Percentiles rank a stretch among this genome's conserved stretches.
These are phyloP conservation scores for Kwoniella sp. DNA, from an alignment of 768 basidiomycete species.

Conservation along the genomic window DNA sequence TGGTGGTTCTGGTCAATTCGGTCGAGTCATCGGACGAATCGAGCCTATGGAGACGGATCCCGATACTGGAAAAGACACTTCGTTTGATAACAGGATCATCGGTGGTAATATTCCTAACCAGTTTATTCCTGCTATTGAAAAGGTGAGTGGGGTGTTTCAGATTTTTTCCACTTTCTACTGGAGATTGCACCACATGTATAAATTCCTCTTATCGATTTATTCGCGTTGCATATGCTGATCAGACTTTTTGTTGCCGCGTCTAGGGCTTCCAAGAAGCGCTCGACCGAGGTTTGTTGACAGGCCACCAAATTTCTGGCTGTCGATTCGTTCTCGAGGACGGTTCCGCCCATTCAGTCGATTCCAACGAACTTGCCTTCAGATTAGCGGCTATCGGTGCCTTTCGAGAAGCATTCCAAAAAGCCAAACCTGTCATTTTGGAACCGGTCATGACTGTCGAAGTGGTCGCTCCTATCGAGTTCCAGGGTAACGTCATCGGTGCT, in stretches of 20 bases:
- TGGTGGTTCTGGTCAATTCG: slow-evolving; percentile 96
- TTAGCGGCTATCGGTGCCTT: slow-evolving; percentile 88
- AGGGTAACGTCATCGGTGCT: slow-evolving; percentile 87
- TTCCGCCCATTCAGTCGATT: slow-evolving; percentile 89
- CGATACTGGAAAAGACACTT: slow-evolving; percentile 72
- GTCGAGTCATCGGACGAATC: slow-evolving; percentile 83
- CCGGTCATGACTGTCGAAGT: slow-evolving; percentile 99
- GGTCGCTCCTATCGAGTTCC: slow-evolving; percentile 93
- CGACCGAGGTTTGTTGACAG: slow-evolving; percentile 84
- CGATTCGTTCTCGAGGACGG: slow-evolving; percentile 89
- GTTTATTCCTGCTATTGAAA: slow-evolving; percentile 93
- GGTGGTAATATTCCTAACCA: slow-evolving; percentile 87
- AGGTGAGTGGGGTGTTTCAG: slow-evolving; percentile 60
- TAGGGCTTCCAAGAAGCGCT: slow-evolving; percentile 94
- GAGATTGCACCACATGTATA: too few relatives aligned
- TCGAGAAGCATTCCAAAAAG: slow-evolving; percentile 79
- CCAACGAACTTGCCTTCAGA: slow-evolving; percentile 92
- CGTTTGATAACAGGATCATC: slow-evolving; percentile 84
- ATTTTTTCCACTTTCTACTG: not conserved
- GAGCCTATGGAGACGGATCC: slow-evolving; percentile 80
- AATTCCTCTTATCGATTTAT: too few relatives aligned
- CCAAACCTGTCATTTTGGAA: slow-evolving; percentile 81
- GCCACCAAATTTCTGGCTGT: slow-evolving; percentile 81
- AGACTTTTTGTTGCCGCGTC: not conserved
- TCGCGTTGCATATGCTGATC: not conserved